Percentiles rank a stretch among this genome's conserved stretches.
Conservation (phyloP, 2,329 filamentous ascomycete species). For the Nemania bipapillata region DNA sequence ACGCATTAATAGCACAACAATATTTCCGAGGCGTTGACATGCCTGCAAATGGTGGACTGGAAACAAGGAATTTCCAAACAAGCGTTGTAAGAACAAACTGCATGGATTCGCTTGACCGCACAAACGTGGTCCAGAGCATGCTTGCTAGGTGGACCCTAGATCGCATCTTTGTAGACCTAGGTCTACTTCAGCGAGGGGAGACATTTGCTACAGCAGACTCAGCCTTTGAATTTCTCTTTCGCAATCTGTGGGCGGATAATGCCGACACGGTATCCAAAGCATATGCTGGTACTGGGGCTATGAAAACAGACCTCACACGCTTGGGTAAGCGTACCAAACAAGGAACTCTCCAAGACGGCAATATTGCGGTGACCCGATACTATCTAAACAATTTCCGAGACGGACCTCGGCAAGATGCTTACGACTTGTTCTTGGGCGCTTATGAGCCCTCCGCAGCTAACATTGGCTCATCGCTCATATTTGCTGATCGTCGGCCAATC, state of each 20-base stretch:
- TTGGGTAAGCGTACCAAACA: constrained; percentile 87
- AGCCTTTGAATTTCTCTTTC: constrained; percentile 89
- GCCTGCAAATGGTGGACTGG: constrained; percentile 79
- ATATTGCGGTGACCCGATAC: constrained; percentile 89
- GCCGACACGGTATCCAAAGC: constrained; percentile 92
- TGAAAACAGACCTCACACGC: constrained; percentile 98
- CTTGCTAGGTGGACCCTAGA: constrained; percentile 89
- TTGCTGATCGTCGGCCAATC: constrained; percentile 84
- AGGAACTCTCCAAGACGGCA: constrained; percentile 85
- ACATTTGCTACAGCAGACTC: constrained; percentile 79
- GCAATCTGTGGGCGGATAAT: constrained; percentile 98
- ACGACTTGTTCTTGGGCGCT: constrained; percentile 89
- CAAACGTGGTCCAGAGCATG: constrained; percentile 98
- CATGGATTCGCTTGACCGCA: constrained; percentile 98
- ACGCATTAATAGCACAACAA: constrained; percentile 79
- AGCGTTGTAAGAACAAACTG: constrained; percentile 97
- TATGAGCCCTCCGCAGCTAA: constrained; percentile 80
- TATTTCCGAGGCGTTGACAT: constrained; percentile 95
- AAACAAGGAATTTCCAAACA: constrained; percentile 82
- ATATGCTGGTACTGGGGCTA: constrained; percentile 93
- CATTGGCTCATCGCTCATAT: constrained; percentile 77
- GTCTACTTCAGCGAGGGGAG: constrained; percentile 79
- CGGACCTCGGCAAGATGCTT: constrained; percentile 92
- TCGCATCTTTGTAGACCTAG: constrained; percentile 86
- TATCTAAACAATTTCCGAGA: constrained; percentile 94